Evolutionary conservation across 768 basidiomycete genomes (phyloP).

Genomic region (Hydnomerulius pinastri): DNA sequence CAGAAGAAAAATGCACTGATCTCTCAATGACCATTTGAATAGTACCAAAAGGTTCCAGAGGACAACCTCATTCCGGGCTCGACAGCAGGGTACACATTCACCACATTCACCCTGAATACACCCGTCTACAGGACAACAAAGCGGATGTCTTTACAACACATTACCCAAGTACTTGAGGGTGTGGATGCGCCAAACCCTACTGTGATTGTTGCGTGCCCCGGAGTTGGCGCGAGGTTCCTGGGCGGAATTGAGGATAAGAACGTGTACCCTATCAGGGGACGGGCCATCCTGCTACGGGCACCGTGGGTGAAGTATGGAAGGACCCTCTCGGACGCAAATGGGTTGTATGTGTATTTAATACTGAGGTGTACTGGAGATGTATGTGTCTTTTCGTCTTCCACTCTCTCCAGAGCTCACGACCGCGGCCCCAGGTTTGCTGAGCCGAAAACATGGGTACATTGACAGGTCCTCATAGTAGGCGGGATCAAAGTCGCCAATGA

Average conservation of each 20-base stretch:
- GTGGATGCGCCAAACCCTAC: constrained; percentile 10
- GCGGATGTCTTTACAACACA: constrained; percentile 62
- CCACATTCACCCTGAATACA: constrained; percentile 66
- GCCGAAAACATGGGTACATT: neutral
- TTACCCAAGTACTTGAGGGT: constrained; percentile 50
- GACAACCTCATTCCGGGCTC: constrained; percentile 43
- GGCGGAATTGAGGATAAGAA: constrained; percentile 48
- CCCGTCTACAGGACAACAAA: constrained; percentile 56
- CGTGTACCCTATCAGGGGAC: constrained; percentile 44
- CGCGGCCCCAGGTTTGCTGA: too few species aligned
- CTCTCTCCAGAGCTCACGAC: neutral
- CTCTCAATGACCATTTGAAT: neutral
- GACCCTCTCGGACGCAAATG: constrained; percentile 23
- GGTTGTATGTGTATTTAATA: constrained; percentile 36
- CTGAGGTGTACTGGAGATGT: constrained; percentile 39
- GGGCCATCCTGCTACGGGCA: constrained; percentile 42
- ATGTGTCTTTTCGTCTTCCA: constrained; percentile 13
- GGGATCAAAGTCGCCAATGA: constrained; percentile 56
- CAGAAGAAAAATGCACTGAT: too few species aligned
- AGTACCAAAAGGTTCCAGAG: constrained; percentile 39
- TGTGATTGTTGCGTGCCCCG: constrained; percentile 68
- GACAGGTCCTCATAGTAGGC: constrained; percentile 57
- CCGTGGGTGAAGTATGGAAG: constrained; percentile 43
- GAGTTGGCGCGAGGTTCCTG: constrained; percentile 51
- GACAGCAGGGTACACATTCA: constrained; percentile 54